phyloP scores from a whole-genome alignment of 305 asterid species.

The Solanum hybrid region DNA sequence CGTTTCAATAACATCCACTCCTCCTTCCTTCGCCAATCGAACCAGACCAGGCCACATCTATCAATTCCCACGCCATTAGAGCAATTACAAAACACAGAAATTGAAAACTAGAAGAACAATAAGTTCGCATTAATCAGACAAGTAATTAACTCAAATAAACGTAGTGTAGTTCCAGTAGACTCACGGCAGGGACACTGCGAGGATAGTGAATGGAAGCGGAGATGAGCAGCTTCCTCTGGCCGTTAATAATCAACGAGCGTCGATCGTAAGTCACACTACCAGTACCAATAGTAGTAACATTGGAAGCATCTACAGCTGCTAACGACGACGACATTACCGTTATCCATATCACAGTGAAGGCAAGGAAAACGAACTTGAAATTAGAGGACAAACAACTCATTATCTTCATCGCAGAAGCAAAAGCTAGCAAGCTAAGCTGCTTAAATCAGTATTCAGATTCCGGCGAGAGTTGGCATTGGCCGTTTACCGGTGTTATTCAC shows the following conservation, averaged over 20 bases:
- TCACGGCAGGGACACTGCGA: constrained; percentile 89
- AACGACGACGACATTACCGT: not conserved
- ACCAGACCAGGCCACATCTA: constrained; percentile 95
- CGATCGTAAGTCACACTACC: constrained; percentile 49
- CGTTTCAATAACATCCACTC: constrained; percentile 72
- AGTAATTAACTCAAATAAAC: not conserved
- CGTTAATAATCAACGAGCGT: constrained; percentile 81
- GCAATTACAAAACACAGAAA: not conserved
- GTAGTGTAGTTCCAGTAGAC: not conserved
- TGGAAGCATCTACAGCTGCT: constrained; percentile 14
- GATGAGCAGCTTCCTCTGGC: constrained; percentile 71
- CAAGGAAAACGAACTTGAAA: not conserved
- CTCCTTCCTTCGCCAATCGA: constrained; percentile 78
- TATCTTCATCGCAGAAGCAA: not conserved
- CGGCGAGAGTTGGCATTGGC: not conserved
- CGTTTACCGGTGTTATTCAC: not conserved
- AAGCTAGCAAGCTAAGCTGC: not conserved
- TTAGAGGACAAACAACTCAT: not conserved
- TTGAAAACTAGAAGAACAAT: not conserved
- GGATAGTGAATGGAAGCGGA: constrained; percentile 92
- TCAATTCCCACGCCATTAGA: not conserved
- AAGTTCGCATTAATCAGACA: not conserved
- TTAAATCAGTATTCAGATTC: not conserved
- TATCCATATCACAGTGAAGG: not conserved
- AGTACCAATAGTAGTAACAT: not conserved